These are phyloP conservation scores for Aspergillus versicolor DNA, from an alignment of 2,329 filamentous ascomycete genomes.

Conservation along the genomic window DNA sequence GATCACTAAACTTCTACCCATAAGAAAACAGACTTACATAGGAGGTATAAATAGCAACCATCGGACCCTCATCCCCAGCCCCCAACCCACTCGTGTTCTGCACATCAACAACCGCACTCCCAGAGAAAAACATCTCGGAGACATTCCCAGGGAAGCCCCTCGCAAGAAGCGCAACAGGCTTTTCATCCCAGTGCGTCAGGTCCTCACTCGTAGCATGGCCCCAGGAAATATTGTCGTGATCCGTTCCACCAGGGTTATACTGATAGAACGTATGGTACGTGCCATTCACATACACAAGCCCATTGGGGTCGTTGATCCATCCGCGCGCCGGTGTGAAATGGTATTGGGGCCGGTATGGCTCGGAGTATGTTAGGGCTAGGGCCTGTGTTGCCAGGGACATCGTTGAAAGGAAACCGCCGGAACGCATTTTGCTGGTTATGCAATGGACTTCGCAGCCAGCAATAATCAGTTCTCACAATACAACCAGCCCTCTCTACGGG, in stretches of 20 bases:
- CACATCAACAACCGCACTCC: conserved; percentile 59
- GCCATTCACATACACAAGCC: conserved; percentile 8
- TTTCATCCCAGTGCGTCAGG: conserved; percentile 24
- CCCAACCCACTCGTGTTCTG: conserved; percentile 69
- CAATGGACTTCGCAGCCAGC: too few relatives aligned
- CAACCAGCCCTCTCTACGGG: too few relatives aligned
- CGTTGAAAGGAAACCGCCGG: background rate
- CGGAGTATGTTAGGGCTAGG: background rate
- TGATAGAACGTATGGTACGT: conserved; percentile 56
- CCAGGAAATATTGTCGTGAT: conserved; percentile 47
- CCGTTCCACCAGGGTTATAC: conserved; percentile 42
- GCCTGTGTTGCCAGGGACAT: background rate
- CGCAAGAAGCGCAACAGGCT: conserved; percentile 34
- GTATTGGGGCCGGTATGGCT: conserved; percentile 10
- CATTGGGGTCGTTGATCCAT: conserved; percentile 20
- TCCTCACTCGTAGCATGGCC: conserved; percentile 55
- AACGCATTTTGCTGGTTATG: background rate
- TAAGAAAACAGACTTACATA: conserved; percentile 20
- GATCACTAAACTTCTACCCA: background rate
- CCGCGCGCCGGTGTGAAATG: conserved; percentile 10
- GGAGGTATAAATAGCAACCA: conserved; percentile 61
- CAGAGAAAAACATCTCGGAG: conserved; percentile 51
- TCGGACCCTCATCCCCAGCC: conserved; percentile 57
- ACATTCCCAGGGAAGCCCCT: conserved; percentile 46
- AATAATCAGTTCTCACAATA: too few relatives aligned